Conservation (phyloP, 1,139 yeast genomes). For the Saccharomyces hybrid region DNA sequence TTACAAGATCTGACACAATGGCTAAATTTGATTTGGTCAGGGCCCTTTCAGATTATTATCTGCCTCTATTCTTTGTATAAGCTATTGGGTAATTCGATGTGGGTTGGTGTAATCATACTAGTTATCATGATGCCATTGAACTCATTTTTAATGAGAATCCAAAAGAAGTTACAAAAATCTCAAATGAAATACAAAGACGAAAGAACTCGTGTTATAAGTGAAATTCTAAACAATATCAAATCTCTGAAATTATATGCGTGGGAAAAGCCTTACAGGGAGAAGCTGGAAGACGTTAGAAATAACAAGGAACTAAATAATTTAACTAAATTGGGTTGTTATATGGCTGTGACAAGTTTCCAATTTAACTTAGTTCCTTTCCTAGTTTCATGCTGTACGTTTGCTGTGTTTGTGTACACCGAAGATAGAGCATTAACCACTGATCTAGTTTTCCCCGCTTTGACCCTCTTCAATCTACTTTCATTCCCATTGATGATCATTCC, state of each 20-base stretch:
- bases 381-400: constrained; percentile 89
- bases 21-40: constrained; percentile 89
- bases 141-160: constrained; percentile 62
- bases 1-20: constrained; percentile 84
- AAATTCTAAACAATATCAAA: constrained; percentile 84
- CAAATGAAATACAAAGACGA: constrained; percentile 64
- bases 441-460: constrained; percentile 88
- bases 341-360: constrained; percentile 66
- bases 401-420: constrained; percentile 63
- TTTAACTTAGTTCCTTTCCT: constrained; percentile 87
- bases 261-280: constrained; percentile 79
- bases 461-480: constrained; percentile 73
- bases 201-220: constrained; percentile 70
- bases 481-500: constrained; percentile 96
- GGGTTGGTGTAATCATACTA: constrained; percentile 92
- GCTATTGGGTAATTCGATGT: constrained; percentile 83
- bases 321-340: constrained; percentile 66
- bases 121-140: constrained; percentile 80
- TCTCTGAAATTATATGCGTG: constrained; percentile 90
- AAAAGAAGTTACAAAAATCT: constrained; percentile 68
- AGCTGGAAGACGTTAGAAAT: constrained; percentile 74
- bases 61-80: constrained; percentile 73
- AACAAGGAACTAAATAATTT: constrained; percentile 78
- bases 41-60: constrained; percentile 83
- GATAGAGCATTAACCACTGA: constrained; percentile 76